Percentiles rank a stretch among this genome's conserved stretches.
Evolutionary conservation across 345 rosid genomes (phyloP).

Genomic region (Iberis pinnata): DNA sequence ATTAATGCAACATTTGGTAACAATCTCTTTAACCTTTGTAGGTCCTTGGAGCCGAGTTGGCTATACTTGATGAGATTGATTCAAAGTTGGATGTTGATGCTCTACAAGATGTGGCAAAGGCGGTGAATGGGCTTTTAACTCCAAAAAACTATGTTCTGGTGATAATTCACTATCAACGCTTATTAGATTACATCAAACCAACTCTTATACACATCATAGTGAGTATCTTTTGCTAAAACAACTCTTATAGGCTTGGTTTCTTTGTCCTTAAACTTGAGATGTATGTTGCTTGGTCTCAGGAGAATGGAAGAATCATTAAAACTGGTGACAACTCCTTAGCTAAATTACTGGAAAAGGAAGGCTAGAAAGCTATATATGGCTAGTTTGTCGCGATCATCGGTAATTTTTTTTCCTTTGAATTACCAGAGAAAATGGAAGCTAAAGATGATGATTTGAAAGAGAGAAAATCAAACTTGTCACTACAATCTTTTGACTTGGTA

Average conservation of each 20-base stretch:
- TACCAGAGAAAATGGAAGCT: conserved; percentile 8
- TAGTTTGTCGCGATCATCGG: conserved; percentile 9
- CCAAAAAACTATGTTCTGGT: conserved; percentile 77
- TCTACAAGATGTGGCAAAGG: conserved; percentile 80
- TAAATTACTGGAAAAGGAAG: conserved; percentile 64
- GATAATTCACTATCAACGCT: conserved; percentile 85
- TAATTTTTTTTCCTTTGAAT: background rate
- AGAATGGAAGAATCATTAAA: conserved; percentile 70
- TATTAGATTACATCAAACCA: conserved; percentile 73
- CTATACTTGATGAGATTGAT: conserved; percentile 92
- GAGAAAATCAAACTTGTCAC: background rate
- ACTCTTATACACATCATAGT: conserved; percentile 82
- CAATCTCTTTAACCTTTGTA: conserved; percentile 11
- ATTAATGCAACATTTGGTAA: conserved; percentile 10
- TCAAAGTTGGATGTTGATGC: conserved; percentile 97
- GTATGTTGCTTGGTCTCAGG: conserved; percentile 40
- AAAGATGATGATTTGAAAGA: conserved; percentile 3
- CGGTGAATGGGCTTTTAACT: conserved; percentile 84
- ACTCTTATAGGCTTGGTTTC: background rate
- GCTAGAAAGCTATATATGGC: conserved; percentile 64
- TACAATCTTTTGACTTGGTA: conserved; percentile 15
- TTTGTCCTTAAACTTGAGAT: background rate
- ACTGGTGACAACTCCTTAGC: conserved; percentile 79
- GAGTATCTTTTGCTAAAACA: conserved; percentile 24
- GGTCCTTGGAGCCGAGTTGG: conserved; percentile 91